Base-by-base conservation (phyloP, 192 early-diverging fungal species). In the Backusella westeae region DNA sequence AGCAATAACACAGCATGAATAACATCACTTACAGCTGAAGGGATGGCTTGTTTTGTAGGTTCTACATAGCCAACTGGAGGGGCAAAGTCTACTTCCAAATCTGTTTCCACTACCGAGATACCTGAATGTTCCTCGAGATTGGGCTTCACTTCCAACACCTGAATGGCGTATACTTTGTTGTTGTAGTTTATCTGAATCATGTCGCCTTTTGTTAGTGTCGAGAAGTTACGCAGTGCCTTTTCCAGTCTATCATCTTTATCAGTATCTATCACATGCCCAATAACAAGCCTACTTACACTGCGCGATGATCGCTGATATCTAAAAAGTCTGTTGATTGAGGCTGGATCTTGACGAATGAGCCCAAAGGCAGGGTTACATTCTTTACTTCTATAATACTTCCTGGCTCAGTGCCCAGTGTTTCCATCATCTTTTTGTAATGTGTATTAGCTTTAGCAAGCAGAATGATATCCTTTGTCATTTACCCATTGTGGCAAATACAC, bases 401-500 rank as follows among this genome's bases (percentile, higher is more conserved):
- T 65, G 93, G 91, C 63, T 91, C 78, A 39, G 97, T 77, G 23
- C 84, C 70, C 71, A 99, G 84, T 4, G 93, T 93, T 76, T 92
- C 88, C 96, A 98, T 97, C 97, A 99, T 97, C 93, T 95, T 79
- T 7, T 32, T 32, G 0, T 32, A 32, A n/a, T 56, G 21, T 23
- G 0, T 56, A 49, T 59, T 59, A 59, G 53, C 2, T 12, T 10
- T 26, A 56, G n/a, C 2, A 56, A 56, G 19, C 8, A 56, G 6
- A 56, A 9, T n/a, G 5, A 21, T 3, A 9, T 23, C 17, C 21
- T 26, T 59, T 9, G 3, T 59, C 1, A 15, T 29, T 71, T n/a
- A 95, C 93, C 98, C 98, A 99, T 52, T 95, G 93, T 67, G 98
- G 98, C 53, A 99, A 79, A 80, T 98, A 99, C 9, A 91, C 93